Conservation (phyloP, 2,329 filamentous ascomycete species). For the Claviceps quebecensis region DNA sequence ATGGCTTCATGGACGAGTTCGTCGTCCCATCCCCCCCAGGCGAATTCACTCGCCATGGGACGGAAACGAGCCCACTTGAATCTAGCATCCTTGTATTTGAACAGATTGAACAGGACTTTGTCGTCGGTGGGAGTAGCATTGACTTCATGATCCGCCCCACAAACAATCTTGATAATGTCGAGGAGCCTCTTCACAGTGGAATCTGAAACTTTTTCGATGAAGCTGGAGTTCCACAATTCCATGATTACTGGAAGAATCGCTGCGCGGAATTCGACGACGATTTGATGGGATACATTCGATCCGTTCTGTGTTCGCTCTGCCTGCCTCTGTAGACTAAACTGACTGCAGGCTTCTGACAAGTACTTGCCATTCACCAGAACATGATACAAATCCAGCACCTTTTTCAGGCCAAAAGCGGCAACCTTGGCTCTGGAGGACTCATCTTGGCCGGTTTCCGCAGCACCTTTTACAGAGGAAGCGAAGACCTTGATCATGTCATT, state of each 20-base stretch:
- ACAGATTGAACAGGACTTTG: constrained; percentile 21
- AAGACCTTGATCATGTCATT: constrained; percentile 61
- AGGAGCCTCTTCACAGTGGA: constrained; percentile 67
- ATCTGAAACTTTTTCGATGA: constrained; percentile 68
- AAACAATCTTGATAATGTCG: constrained; percentile 67
- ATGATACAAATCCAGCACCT: constrained; percentile 71
- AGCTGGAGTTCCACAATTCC: constrained; percentile 70
- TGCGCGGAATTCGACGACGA: constrained; percentile 75
- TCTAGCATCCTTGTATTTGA: constrained; percentile 27
- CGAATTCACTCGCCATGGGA: constrained; percentile 18
- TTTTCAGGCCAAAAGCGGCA: constrained; percentile 52
- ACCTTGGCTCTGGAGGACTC: constrained; percentile 33
- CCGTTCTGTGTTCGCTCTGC: constrained; percentile 27
- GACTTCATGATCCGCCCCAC: constrained; percentile 62
- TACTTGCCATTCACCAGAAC: constrained; percentile 65
- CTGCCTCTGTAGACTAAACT: constrained; percentile 30
- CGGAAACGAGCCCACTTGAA: constrained; percentile 32
- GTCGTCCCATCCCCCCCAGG: constrained; percentile 26
- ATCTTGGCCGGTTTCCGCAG: constrained; percentile 27
- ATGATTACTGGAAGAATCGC: constrained; percentile 63
- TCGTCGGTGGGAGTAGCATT: constrained; percentile 49
- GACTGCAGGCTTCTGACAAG: constrained; percentile 59
- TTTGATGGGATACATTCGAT: constrained; percentile 45
- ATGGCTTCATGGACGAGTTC: constrained; percentile 64
- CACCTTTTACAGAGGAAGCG: constrained; percentile 17